A percentile compares a stretch with the other conserved stretches of the same genome.
phyloP scores from a whole-genome alignment of 495 filamentous ascomycete genomes.

The Penicillium dipodomyicola region DNA sequence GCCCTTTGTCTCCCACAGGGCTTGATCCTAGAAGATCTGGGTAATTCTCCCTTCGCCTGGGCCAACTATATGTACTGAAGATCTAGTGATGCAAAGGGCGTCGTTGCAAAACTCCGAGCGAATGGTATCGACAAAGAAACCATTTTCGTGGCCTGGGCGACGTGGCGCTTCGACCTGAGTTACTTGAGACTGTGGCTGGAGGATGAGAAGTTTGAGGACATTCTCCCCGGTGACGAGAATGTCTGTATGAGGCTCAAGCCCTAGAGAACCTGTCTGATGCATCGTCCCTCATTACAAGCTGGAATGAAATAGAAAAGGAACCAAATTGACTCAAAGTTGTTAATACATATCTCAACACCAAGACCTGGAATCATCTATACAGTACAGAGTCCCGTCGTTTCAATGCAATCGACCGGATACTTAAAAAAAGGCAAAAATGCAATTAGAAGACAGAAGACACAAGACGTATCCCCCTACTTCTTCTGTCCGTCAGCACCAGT shows the following conservation, averaged over 20 bases:
- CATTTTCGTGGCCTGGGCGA: too few species aligned
- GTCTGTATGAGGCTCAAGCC: background rate
- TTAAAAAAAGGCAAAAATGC: constrained; percentile 11
- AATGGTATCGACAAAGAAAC: too few species aligned
- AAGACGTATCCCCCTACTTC: constrained; percentile 5
- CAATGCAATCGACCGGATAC: constrained; percentile 21
- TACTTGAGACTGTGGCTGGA: too few species aligned
- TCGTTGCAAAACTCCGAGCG: too few species aligned
- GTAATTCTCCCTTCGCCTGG: too few species aligned
- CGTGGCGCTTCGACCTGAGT: too few species aligned
- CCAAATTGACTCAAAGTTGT: constrained; percentile 19
- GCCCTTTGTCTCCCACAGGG: too few species aligned
- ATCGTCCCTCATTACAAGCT: background rate
- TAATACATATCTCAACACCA: constrained; percentile 35
- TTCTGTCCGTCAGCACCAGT: constrained; percentile 24
- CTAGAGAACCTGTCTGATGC: background rate
- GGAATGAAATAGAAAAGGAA: background rate
- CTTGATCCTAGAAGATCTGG: too few species aligned
- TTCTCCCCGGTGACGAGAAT: too few species aligned
- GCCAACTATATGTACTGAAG: background rate
- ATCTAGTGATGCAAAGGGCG: too few species aligned
- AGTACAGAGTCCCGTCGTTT: constrained; percentile 34
- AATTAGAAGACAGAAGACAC: constrained; percentile 7
- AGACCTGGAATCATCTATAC: constrained; percentile 37
- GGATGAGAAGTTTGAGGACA: too few species aligned